These are phyloP conservation scores for Podila verticillata DNA, from an alignment of 192 early-diverging fungal species.

Conservation along the genomic window DNA sequence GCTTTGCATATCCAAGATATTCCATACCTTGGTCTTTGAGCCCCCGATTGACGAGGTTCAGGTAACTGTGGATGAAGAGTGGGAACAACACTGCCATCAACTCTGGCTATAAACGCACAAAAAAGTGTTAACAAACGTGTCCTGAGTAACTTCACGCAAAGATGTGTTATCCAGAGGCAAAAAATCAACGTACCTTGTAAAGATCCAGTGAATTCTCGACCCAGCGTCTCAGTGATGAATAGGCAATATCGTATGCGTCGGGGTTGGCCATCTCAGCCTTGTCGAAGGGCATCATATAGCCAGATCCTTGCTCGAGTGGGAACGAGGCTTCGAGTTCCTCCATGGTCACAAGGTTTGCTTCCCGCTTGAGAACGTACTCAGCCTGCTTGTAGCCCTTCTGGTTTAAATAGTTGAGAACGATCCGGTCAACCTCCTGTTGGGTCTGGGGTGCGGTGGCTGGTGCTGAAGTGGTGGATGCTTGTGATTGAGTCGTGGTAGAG, in stretches of 20 bases:
- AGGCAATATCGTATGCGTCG: slow-evolving; percentile 83
- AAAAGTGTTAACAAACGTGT: not conserved
- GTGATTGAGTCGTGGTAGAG: not conserved
- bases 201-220: slow-evolving; percentile 94
- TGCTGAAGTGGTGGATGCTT: slow-evolving; percentile 5
- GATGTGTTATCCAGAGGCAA: too few species aligned
- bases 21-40: slow-evolving; percentile 58
- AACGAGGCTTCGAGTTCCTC: slow-evolving; percentile 48
- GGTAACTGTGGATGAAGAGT: slow-evolving; percentile 90
- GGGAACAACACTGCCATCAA: slow-evolving; percentile 87
- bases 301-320: slow-evolving; percentile 58
- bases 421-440: slow-evolving; percentile 62
- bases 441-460: slow-evolving; percentile 35
- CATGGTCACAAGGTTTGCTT: slow-evolving; percentile 63
- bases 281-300: slow-evolving; percentile 73
- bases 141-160: not conserved
- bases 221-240: slow-evolving; percentile 83
- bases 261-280: slow-evolving; percentile 72
- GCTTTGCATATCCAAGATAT: too few species aligned
- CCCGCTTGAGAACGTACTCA: slow-evolving; percentile 69
- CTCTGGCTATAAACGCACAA: slow-evolving; percentile 71
- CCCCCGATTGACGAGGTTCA: slow-evolving; percentile 80
- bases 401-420: slow-evolving; percentile 73
- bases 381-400: slow-evolving; percentile 77
- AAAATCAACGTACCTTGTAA: slow-evolving; percentile 73